Conservation (phyloP, 148 eudicot genomes). For the Spergularia marina region DNA sequence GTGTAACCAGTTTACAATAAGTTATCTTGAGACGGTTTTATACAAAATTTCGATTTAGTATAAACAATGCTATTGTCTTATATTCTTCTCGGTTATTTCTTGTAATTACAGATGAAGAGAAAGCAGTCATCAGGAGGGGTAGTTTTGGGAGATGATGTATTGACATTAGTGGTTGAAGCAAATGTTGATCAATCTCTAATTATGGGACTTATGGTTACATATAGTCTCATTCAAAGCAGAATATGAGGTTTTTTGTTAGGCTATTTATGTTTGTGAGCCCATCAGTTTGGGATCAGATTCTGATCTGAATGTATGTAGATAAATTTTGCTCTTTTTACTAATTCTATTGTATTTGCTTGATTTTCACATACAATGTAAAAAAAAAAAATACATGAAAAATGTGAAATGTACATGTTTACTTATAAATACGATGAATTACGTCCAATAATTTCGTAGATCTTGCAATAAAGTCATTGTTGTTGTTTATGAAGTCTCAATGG, state of each 20-base stretch:
- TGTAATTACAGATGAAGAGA: conserved; percentile 33
- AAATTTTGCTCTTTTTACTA: not conserved
- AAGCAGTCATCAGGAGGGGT: conserved; percentile 40
- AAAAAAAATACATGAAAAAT: not conserved
- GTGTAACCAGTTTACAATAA: too few species aligned
- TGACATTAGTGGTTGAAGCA: conserved; percentile 35
- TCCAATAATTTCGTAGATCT: too few species aligned
- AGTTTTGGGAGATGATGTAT: conserved; percentile 43
- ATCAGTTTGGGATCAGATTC: conserved; percentile 17
- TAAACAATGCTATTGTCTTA: not conserved
- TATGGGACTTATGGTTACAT: conserved; percentile 39
- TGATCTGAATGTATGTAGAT: conserved; percentile 29
- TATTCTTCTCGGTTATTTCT: not conserved
- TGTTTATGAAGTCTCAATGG: too few species aligned
- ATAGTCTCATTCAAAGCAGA: conserved; percentile 32
- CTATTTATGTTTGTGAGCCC: conserved; percentile 3
- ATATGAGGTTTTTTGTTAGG: conserved; percentile 23
- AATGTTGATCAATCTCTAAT: conserved; percentile 37
- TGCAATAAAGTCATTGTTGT: too few species aligned
- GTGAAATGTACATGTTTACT: conserved; percentile 9
- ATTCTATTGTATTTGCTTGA: not conserved
- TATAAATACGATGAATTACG: not conserved
- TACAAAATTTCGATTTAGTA: not conserved
- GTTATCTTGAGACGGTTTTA: too few species aligned
- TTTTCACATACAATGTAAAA: conserved; percentile 3